phyloP scores from a whole-genome alignment of 805 yeast genomes.

The Monosporozyma siamensis region DNA sequence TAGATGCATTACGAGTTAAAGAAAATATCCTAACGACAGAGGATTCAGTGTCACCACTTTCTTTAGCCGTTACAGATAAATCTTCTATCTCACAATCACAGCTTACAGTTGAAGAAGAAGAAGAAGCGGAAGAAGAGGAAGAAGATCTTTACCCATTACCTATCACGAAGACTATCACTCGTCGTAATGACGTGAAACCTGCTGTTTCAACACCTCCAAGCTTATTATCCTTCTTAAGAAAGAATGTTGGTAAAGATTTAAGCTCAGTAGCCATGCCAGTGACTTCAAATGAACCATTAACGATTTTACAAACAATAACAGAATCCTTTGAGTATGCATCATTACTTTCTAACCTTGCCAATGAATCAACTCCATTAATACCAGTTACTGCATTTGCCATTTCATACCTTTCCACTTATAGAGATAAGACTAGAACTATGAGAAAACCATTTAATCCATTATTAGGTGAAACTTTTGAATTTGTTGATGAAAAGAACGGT shows the following conservation, averaged over 20 bases:
- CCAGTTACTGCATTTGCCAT: slow-evolving; percentile 74
- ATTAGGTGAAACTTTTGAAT: slow-evolving; percentile 86
- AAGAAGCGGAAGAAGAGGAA: background rate
- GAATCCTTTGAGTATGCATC: slow-evolving; percentile 73
- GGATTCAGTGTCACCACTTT: too few relatives aligned
- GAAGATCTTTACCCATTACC: slow-evolving; percentile 57
- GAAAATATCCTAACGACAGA: too few relatives aligned
- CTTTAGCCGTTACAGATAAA: too few relatives aligned
- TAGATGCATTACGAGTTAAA: background rate
- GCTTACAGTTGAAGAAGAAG: too few relatives aligned
- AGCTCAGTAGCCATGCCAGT: slow-evolving; percentile 88
- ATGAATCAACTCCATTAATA: slow-evolving; percentile 47
- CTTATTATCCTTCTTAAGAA: slow-evolving; percentile 65
- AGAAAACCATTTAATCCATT: slow-evolving; percentile 94
- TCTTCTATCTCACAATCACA: too few relatives aligned
- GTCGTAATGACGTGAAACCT: slow-evolving; percentile 52
- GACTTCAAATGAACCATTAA: slow-evolving; percentile 82
- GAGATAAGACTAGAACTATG: slow-evolving; percentile 64
- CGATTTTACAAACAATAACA: slow-evolving; percentile 68
- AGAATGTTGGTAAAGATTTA: slow-evolving; percentile 87
- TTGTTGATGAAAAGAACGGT: slow-evolving; percentile 76
- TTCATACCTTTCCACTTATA: slow-evolving; percentile 56
- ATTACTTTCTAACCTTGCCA: slow-evolving; percentile 52
- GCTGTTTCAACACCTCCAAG: slow-evolving; percentile 72
- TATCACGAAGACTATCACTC: slow-evolving; percentile 30